Conservation (phyloP, 2,329 filamentous ascomycete genomes). For the Neoscytalidium dimidiatum region DNA sequence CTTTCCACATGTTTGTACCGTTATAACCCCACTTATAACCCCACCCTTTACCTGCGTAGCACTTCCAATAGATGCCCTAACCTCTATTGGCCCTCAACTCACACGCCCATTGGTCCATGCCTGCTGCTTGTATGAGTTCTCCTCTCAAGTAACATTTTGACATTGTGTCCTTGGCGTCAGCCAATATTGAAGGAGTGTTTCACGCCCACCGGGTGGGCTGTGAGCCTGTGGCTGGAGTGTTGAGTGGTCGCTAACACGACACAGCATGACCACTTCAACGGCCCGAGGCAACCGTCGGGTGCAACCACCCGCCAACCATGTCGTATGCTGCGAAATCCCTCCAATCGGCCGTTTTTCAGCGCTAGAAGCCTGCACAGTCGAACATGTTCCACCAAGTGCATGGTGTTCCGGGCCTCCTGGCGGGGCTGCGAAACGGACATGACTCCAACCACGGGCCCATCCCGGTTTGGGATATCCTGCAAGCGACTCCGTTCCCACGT, state of each 20-base stretch:
- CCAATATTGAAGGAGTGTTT: not conserved
- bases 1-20: too few relatives aligned
- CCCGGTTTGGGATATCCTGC: not conserved
- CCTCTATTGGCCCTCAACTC: too few relatives aligned
- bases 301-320: not conserved
- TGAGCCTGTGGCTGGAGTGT: not conserved
- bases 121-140: too few relatives aligned
- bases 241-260: not conserved
- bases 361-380: not conserved
- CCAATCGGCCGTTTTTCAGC: not conserved
- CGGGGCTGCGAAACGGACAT: slow-evolving; percentile 8
- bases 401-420: not conserved
- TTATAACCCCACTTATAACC: too few relatives aligned
- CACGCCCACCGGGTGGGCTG: slow-evolving; percentile 13
- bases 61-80: too few relatives aligned
- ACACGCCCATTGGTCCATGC: too few relatives aligned
- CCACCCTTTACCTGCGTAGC: not conserved
- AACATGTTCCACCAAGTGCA: slow-evolving; percentile 18
- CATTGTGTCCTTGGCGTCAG: not conserved
- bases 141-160: not conserved
- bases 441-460: not conserved
- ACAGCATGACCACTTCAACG: not conserved
- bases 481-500: not conserved
- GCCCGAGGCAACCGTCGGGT: slow-evolving; percentile 10
- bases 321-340: slow-evolving; percentile 6